These are phyloP conservation scores for Fomitiporia mediterranea DNA, from an alignment of 1,284 basidiomycete species.

Conservation along the genomic window DNA sequence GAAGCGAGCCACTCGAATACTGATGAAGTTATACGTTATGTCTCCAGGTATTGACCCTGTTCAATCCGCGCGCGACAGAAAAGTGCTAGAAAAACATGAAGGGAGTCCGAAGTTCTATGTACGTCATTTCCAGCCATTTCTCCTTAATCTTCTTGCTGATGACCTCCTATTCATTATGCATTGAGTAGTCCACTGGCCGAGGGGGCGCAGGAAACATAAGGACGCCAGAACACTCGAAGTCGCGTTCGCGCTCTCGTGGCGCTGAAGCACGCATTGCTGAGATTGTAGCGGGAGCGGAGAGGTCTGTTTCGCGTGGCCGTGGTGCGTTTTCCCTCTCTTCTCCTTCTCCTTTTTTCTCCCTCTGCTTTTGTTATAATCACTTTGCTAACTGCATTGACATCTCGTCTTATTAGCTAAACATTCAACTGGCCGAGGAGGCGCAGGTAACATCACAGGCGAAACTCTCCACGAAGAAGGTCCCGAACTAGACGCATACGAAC, in stretches of 20 bases:
- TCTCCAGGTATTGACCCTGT: background rate
- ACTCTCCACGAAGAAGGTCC: slow-evolving; percentile 39
- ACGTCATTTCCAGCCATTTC: no score
- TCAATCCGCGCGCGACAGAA: slow-evolving; percentile 2
- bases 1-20: background rate
- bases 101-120: slow-evolving; percentile 6
- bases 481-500: slow-evolving; percentile 8
- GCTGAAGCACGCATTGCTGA: background rate
- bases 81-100: slow-evolving; percentile 10
- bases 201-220: slow-evolving; percentile 66
- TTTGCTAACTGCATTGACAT: background rate
- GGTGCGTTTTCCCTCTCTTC: background rate
- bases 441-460: slow-evolving; percentile 25
- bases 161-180: background rate
- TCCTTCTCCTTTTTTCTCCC: no score
- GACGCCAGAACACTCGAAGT: slow-evolving; percentile 19
- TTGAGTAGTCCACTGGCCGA: slow-evolving; percentile 50
- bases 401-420: slow-evolving; percentile 1
- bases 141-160: background rate
- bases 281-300: background rate
- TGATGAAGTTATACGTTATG: background rate
- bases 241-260: slow-evolving; percentile 20
- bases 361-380: background rate
- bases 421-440: slow-evolving; percentile 27
- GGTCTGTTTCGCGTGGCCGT: slow-evolving; percentile 6